Conservation (phyloP, 2,329 filamentous ascomycete species). For the Saccharata proteae region DNA sequence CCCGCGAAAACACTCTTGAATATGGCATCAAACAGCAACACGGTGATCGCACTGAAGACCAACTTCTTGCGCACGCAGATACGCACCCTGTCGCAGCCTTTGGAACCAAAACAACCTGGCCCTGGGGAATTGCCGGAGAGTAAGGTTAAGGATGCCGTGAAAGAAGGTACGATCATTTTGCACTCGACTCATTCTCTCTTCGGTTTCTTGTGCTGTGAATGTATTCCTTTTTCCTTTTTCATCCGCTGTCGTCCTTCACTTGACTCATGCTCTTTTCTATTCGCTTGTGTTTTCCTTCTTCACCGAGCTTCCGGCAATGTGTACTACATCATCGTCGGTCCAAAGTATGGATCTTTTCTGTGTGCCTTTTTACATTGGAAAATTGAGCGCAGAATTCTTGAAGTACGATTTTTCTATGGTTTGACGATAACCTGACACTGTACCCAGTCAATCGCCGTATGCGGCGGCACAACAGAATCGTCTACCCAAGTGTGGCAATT, state of each 20-base stretch:
- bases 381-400: no score
- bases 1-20: no score
- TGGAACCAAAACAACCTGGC: slow-evolving; percentile 41
- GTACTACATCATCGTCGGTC: no score
- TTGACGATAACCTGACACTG: background rate
- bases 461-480: slow-evolving; percentile 52
- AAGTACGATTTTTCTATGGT: no score
- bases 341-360: no score
- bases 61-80: slow-evolving; percentile 52
- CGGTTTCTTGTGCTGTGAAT: background rate
- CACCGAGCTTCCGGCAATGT: no score
- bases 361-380: no score
- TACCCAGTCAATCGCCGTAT: slow-evolving; percentile 48
- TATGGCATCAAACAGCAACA: slow-evolving; percentile 15
- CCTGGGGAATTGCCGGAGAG: slow-evolving; percentile 31
- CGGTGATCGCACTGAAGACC: slow-evolving; percentile 49
- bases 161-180: slow-evolving; percentile 31
- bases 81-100: slow-evolving; percentile 47
- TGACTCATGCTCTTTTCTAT: no score
- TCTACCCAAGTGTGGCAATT: slow-evolving; percentile 56
- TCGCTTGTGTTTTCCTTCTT: no score
- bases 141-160: slow-evolving; percentile 37
- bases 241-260: no score
- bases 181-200: slow-evolving; percentile 1
- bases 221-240: background rate